phyloP scores from a whole-genome alignment of 352 stramenopile species.

The Elongisporangium senticosum region DNA sequence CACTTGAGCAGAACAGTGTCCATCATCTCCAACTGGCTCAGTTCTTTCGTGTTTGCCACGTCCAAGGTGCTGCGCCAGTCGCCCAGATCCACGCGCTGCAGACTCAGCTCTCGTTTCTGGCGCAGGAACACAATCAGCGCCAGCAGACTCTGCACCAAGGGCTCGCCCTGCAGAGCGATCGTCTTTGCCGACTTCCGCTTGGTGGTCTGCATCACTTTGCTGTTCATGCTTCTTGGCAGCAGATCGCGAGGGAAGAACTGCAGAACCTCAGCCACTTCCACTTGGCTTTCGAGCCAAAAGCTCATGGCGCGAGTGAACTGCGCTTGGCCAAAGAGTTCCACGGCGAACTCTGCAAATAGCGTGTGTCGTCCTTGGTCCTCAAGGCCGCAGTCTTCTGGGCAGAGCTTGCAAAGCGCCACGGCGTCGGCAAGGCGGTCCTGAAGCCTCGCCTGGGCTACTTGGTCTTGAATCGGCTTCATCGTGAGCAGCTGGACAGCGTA shows the following conservation, averaged over 20 bases:
- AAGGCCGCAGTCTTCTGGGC: slow-evolving; percentile 56
- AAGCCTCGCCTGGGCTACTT: slow-evolving; percentile 16
- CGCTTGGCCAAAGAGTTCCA: slow-evolving; percentile 42
- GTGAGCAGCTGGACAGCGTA: slow-evolving; percentile 45
- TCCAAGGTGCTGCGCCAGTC: not conserved
- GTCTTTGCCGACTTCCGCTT: not conserved
- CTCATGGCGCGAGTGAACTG: slow-evolving; percentile 31
- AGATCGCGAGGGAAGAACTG: slow-evolving; percentile 65
- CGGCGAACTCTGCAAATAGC: slow-evolving; percentile 55
- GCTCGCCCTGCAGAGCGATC: slow-evolving; percentile 28
- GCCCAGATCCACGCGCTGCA: slow-evolving; percentile 1
- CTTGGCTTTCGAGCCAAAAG: slow-evolving; percentile 45
- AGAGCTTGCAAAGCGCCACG: slow-evolving; percentile 58
- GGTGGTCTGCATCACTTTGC: slow-evolving; percentile 3
- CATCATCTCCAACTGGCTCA: slow-evolving; percentile 38
- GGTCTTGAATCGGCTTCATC: slow-evolving; percentile 48
- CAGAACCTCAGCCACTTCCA: slow-evolving; percentile 58
- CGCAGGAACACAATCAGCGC: slow-evolving; percentile 50
- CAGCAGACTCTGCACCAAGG: slow-evolving; percentile 44
- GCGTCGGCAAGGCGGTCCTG: slow-evolving; percentile 46
- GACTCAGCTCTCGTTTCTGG: slow-evolving; percentile 29
- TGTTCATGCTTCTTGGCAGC: slow-evolving; percentile 34
- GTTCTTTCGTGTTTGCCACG: slow-evolving; percentile 6
- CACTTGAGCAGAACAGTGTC: slow-evolving; percentile 83
- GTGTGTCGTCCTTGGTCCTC: slow-evolving; percentile 39